These are phyloP conservation scores for Mucor mucedo DNA, from an alignment of 371 early-diverging fungal genomes.

Conservation along the genomic window DNA sequence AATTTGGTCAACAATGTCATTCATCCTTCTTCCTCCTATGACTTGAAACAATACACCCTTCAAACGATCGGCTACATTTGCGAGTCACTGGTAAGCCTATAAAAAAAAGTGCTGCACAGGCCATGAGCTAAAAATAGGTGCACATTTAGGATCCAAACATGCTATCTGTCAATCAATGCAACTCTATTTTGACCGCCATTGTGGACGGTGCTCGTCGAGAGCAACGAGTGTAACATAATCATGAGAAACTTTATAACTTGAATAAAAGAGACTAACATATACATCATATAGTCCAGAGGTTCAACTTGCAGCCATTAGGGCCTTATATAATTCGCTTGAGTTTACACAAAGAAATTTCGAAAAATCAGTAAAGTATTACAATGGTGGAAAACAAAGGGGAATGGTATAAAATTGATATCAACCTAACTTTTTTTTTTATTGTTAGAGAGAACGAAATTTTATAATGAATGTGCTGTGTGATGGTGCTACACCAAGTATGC, in stretches of 20 bases:
- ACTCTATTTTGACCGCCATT: slow-evolving; percentile 7
- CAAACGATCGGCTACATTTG: slow-evolving; percentile 15
- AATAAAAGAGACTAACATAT: too few species aligned
- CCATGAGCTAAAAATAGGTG: too few species aligned
- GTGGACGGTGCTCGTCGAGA: slow-evolving; percentile 11
- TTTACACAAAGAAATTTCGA: slow-evolving; percentile 4
- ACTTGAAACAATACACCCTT: slow-evolving; percentile 1
- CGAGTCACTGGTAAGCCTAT: slow-evolving; percentile 8
- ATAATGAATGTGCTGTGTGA: slow-evolving; percentile 16
- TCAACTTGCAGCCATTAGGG: not conserved
- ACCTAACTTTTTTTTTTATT: too few species aligned
- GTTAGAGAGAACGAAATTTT: slow-evolving; percentile 8
- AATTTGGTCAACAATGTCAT: not conserved
- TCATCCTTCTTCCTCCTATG: not conserved
- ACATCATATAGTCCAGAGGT: not conserved
- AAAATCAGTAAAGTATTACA: not conserved
- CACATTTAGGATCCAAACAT: not conserved
- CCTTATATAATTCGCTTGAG: slow-evolving; percentile 7
- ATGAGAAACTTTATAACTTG: too few species aligned
- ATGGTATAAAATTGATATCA: too few species aligned
- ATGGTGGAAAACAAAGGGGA: too few species aligned
- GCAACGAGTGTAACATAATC: not conserved
- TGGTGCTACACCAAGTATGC: slow-evolving; percentile 3
- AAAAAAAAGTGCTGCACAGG: too few species aligned
- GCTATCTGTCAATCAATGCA: not conserved